Percentiles rank a stretch among this genome's conserved stretches.
phyloP scores from a whole-genome alignment of 495 filamentous ascomycete species.

The Tirmania nivea region DNA sequence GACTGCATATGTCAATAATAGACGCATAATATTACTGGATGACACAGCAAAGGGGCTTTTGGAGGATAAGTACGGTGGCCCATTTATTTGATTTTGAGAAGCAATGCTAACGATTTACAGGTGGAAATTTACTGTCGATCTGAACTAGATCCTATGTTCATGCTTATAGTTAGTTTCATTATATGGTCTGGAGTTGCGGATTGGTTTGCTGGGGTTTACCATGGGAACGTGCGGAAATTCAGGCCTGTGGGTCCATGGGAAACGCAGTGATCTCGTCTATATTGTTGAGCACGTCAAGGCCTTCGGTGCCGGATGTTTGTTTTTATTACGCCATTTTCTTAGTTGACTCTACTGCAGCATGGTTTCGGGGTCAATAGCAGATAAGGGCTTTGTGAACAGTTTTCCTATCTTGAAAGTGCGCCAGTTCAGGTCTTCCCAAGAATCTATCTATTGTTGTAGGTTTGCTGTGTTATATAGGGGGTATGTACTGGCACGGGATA shows the following conservation, averaged over 20 bases:
- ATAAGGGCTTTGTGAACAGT: too few relatives aligned
- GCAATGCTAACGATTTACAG: slow-evolving; percentile 8
- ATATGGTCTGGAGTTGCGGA: background rate
- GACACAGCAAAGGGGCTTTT: slow-evolving; percentile 83
- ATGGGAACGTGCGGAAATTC: background rate
- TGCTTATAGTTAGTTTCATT: background rate
- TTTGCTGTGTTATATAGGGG: too few relatives aligned
- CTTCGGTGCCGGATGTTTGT: background rate
- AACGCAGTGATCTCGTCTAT: background rate
- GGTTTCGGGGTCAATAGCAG: too few relatives aligned
- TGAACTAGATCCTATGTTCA: background rate
- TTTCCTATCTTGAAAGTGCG: too few relatives aligned
- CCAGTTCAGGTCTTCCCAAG: too few relatives aligned
- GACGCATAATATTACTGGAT: slow-evolving; percentile 66
- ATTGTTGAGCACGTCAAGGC: background rate
- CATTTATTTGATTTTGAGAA: background rate
- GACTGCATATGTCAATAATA: slow-evolving; percentile 84
- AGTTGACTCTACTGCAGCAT: too few relatives aligned
- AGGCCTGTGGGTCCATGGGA: background rate
- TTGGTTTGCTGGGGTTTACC: background rate
- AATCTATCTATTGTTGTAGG: too few relatives aligned
- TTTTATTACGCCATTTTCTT: background rate
- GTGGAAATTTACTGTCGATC: slow-evolving; percentile 19
- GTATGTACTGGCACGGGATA: too few relatives aligned
- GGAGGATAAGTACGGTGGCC: slow-evolving; percentile 38